Evolutionary conservation across 148 eudicot genomes (phyloP).

Genomic region (Linanthus parryae): DNA sequence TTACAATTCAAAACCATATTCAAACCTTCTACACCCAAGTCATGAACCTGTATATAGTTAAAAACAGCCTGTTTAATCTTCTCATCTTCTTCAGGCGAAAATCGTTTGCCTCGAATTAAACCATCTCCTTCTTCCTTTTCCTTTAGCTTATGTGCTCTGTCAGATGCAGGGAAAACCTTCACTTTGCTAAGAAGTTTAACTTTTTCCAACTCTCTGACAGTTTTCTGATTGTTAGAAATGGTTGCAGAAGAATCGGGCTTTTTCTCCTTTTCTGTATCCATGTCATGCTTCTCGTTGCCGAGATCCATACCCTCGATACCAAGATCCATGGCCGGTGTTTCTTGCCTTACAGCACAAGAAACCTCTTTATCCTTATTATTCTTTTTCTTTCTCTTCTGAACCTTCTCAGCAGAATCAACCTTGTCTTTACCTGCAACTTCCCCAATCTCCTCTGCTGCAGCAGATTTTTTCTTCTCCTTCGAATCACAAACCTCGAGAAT

Average conservation of each 20-base stretch:
- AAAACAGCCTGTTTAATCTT: conserved; percentile 5
- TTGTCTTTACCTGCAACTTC: background rate
- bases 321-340: background rate
- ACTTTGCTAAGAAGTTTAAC: background rate
- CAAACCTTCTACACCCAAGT: conserved; percentile 7
- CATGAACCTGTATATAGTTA: conserved; percentile 2
- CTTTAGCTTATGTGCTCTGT: no score
- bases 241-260: background rate
- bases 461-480: background rate
- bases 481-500: background rate
- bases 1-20: conserved; percentile 7
- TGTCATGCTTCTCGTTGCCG: background rate
- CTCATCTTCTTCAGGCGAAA: conserved; percentile 8
- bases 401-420: conserved; percentile 2
- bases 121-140: background rate
- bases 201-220: background rate
- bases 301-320: background rate
- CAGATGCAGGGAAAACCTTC: conserved; percentile 4
- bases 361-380: background rate
- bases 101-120: conserved; percentile 8
- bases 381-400: conserved; percentile 6
- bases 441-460: background rate
- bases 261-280: background rate
- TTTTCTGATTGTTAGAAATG: background rate
- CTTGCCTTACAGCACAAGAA: no score